A percentile compares a stretch with the other conserved stretches of the same genome.
These are phyloP conservation scores for Neofusicoccum ribis DNA, from an alignment of 2,329 filamentous ascomycete species.

Conservation along the genomic window DNA sequence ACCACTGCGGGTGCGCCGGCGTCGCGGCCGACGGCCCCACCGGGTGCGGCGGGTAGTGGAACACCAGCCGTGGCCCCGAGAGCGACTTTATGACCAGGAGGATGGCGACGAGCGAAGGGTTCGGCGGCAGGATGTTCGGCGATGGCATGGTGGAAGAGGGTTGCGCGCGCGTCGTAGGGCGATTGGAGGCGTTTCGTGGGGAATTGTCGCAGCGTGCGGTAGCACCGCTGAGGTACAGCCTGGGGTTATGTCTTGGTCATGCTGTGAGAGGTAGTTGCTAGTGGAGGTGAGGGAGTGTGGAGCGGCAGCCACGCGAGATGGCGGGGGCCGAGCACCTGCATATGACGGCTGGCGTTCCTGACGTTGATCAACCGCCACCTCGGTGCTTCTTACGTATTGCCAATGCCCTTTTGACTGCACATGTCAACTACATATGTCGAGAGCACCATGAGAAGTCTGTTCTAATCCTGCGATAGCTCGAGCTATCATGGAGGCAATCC, in stretches of 20 bases:
- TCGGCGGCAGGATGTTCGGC: constrained; percentile 22
- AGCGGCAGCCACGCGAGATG: constrained; percentile 1
- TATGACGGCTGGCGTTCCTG: neutral
- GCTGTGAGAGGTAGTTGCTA: neutral
- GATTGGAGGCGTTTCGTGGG: neutral
- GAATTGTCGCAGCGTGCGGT: neutral
- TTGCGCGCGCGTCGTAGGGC: neutral
- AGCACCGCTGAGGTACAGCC: constrained; percentile 4
- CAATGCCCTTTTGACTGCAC: neutral
- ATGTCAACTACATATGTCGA: too few species aligned
- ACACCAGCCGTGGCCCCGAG: constrained; percentile 42
- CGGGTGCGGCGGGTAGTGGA: constrained; percentile 43
- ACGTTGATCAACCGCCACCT: neutral
- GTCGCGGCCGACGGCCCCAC: constrained; percentile 36
- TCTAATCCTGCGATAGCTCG: too few species aligned
- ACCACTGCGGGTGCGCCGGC: constrained; percentile 38
- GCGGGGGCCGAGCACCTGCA: neutral
- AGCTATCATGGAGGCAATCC: too few species aligned
- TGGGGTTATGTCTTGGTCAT: neutral
- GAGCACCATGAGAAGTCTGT: too few species aligned
- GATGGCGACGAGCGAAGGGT: constrained; percentile 38
- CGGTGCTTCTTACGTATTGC: neutral
- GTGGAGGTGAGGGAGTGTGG: neutral
- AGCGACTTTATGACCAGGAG: constrained; percentile 40
- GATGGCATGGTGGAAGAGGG: constrained; percentile 4